These are phyloP conservation scores for Monosporascus sp. DNA, from an alignment of 2,329 filamentous ascomycete genomes.

Conservation along the genomic window DNA sequence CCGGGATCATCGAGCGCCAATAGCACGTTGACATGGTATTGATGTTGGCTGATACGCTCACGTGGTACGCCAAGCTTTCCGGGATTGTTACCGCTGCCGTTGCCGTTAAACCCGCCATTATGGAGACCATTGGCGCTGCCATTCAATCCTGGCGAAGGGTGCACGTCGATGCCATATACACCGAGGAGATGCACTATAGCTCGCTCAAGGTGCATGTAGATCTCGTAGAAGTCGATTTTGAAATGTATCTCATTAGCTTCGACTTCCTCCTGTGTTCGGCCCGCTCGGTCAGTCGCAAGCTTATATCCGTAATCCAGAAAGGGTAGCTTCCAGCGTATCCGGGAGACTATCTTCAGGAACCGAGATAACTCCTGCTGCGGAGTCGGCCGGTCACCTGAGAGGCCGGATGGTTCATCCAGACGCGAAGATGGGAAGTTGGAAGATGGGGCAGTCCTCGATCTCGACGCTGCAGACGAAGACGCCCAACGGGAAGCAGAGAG, in stretches of 20 bases:
- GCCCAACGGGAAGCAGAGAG: not conserved
- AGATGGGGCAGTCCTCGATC: not conserved
- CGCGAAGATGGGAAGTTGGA: not conserved
- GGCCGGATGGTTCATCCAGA: not conserved
- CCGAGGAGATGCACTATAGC: slow-evolving; percentile 63
- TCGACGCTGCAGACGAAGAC: not conserved
- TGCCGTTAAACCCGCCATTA: slow-evolving; percentile 3
- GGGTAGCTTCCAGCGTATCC: slow-evolving; percentile 59
- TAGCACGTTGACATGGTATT: slow-evolving; percentile 67
- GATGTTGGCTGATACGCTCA: slow-evolving; percentile 36
- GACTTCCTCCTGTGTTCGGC: slow-evolving; percentile 28
- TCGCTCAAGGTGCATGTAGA: slow-evolving; percentile 67
- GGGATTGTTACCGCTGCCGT: slow-evolving; percentile 19
- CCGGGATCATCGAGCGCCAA: slow-evolving; percentile 50
- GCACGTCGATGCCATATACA: slow-evolving; percentile 54
- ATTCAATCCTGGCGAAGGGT: slow-evolving; percentile 6
- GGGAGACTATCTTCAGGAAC: slow-evolving; percentile 55
- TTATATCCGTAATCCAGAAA: slow-evolving; percentile 53
- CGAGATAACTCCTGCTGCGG: slow-evolving; percentile 43
- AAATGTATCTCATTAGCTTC: slow-evolving; percentile 56
- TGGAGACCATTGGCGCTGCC: slow-evolving; percentile 3
- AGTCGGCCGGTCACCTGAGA: not conserved
- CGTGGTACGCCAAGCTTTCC: slow-evolving; percentile 1
- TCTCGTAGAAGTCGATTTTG: slow-evolving; percentile 74
- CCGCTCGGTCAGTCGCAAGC: slow-evolving; percentile 39